These are phyloP conservation scores for Citrus cavaleriei DNA, from an alignment of 345 rosid species.

Conservation along the genomic window DNA sequence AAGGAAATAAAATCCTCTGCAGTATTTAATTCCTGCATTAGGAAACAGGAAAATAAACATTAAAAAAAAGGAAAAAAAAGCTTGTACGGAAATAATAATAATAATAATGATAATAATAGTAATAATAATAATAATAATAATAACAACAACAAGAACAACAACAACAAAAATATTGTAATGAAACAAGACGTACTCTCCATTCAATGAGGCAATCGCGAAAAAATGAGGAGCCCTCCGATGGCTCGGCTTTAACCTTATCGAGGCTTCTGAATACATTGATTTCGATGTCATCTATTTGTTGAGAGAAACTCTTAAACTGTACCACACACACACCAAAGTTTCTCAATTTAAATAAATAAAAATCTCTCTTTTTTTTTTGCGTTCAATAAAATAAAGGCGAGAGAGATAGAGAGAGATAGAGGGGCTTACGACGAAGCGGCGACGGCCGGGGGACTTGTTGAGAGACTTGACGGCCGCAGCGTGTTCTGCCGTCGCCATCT, in stretches of 20 bases:
- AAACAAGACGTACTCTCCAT: conserved; percentile 81
- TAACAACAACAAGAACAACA: too few relatives aligned
- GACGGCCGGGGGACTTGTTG: conserved; percentile 63
- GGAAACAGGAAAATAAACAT: conserved; percentile 4
- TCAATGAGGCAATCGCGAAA: conserved; percentile 75
- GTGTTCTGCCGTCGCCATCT: conserved; percentile 51
- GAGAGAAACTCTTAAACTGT: conserved; percentile 74
- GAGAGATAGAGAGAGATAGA: too few relatives aligned
- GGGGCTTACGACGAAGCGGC: conserved; percentile 61
- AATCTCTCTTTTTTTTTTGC: neutral
- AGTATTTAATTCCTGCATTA: conserved; percentile 78
- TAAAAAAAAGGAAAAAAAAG: neutral
- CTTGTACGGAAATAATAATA: too few relatives aligned
- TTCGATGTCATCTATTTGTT: conserved; percentile 72
- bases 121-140: too few relatives aligned
- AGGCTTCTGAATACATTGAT: conserved; percentile 67
- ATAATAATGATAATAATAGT: too few relatives aligned
- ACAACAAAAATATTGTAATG: neutral
- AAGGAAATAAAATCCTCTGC: conserved; percentile 84
- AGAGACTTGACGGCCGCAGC: conserved; percentile 85
- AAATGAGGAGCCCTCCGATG: conserved; percentile 77
- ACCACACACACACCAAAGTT: neutral
- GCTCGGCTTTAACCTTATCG: conserved; percentile 59
- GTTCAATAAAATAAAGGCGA: neutral
- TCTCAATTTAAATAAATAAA: neutral